Percentiles rank a stretch among this genome's conserved stretches.
These are phyloP conservation scores for Pugionium dolabratum DNA, from an alignment of 345 rosid species.

Conservation along the genomic window DNA sequence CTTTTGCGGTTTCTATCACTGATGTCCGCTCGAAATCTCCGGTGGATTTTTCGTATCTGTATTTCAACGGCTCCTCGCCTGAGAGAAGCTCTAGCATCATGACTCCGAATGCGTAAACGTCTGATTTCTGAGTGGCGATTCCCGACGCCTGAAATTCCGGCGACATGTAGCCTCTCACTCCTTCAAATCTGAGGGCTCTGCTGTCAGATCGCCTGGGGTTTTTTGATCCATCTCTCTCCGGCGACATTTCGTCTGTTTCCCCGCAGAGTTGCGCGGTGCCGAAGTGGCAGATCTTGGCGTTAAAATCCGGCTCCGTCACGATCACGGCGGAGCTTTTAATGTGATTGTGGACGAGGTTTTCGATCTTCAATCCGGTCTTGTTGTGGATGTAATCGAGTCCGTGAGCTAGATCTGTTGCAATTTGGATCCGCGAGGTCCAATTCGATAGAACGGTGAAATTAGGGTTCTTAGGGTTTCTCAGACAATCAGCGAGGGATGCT, in stretches of 20 bases:
- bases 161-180: conserved; percentile 83
- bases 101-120: conserved; percentile 78
- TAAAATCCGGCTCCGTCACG: conserved; percentile 64
- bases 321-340: conserved; percentile 68
- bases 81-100: conserved; percentile 74
- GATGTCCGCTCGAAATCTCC: conserved; percentile 59
- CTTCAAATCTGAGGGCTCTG: conserved; percentile 54
- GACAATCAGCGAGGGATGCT: conserved; percentile 61
- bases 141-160: conserved; percentile 66
- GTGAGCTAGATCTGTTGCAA: conserved; percentile 79
- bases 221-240: conserved; percentile 19
- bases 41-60: conserved; percentile 47
- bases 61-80: conserved; percentile 77
- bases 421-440: conserved; percentile 85
- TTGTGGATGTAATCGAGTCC: conserved; percentile 89
- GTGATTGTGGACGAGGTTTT: conserved; percentile 66
- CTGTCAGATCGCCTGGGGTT: conserved; percentile 42
- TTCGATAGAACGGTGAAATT: conserved; percentile 66
- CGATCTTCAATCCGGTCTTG: conserved; percentile 60
- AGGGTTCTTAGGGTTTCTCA: conserved; percentile 63
- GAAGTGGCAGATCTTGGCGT: conserved; percentile 76
- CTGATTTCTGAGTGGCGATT: conserved; percentile 68
- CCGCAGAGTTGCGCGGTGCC: conserved; percentile 85
- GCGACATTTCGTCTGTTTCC: conserved; percentile 49
- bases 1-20: conserved; percentile 59